Percentiles rank a stretch among this genome's conserved stretches.
Conservation (phyloP, 164 flowering plant species). For the Aristolochia californica region DNA sequence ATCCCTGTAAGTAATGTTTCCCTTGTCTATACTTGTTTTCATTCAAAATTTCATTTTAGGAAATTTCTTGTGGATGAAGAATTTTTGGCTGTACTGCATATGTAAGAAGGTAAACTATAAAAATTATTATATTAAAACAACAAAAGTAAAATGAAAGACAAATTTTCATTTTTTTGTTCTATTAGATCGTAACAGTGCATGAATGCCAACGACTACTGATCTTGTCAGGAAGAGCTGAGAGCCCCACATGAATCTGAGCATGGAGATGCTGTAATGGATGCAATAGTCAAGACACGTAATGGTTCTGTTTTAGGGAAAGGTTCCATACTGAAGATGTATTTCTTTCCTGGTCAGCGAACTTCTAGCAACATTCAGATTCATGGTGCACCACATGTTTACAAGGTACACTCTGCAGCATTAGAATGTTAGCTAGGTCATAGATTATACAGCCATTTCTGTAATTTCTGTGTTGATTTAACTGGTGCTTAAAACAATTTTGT, state of each 20-base stretch:
- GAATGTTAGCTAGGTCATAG: too few species aligned
- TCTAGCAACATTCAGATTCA: conserved; percentile 75
- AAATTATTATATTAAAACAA: not conserved
- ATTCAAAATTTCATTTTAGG: not conserved
- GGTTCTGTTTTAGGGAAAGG: conserved; percentile 94
- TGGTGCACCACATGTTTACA: conserved; percentile 91
- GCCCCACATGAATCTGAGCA: conserved; percentile 73
- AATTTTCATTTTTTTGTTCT: not conserved
- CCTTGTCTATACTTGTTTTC: too few species aligned
- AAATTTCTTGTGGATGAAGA: too few species aligned
- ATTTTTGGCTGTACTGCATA: too few species aligned
- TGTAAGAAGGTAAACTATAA: too few species aligned
- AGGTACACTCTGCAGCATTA: conserved; percentile 40
- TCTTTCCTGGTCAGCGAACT: conserved; percentile 94
- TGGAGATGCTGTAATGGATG: conserved; percentile 96
- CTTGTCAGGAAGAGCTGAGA: conserved; percentile 68
- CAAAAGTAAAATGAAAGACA: not conserved
- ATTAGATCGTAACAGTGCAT: not conserved
- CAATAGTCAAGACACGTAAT: conserved; percentile 68
- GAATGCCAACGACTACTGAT: conserved; percentile 3
- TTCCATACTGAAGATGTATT: conserved; percentile 89
- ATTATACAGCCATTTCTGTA: too few species aligned
- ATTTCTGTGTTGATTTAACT: too few species aligned
- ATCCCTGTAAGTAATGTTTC: conserved; percentile 75
- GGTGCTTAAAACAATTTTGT: too few species aligned